Conservation (phyloP, 2,329 filamentous ascomycete species). For the Gremmenia infestans region DNA sequence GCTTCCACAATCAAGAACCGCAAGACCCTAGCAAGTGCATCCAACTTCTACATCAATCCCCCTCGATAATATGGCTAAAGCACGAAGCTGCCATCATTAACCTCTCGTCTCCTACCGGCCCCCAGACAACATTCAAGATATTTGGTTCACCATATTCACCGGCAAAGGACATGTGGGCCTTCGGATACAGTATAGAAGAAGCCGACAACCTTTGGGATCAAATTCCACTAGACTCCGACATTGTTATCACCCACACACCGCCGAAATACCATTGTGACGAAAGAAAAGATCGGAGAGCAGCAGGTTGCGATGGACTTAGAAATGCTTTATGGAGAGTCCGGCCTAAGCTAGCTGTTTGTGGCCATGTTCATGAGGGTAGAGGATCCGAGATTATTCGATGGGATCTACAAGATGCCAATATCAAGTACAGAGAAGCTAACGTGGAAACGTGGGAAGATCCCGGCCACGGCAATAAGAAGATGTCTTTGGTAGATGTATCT, state of each 20-base stretch:
- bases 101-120: conserved; percentile 49
- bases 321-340: conserved; percentile 54
- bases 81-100: conserved; percentile 51
- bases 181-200: conserved; percentile 49
- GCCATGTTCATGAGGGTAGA: conserved; percentile 66
- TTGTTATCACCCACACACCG: conserved; percentile 69
- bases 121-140: conserved; percentile 56
- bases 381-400: conserved; percentile 60
- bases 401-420: conserved; percentile 40
- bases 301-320: conserved; percentile 57
- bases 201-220: conserved; percentile 49
- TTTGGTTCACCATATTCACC: conserved; percentile 70
- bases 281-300: conserved; percentile 33
- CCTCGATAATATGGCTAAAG: conserved; percentile 58
- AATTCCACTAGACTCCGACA: conserved; percentile 57
- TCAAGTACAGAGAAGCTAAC: conserved; percentile 41
- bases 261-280: conserved; percentile 56
- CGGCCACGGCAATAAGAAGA: conserved; percentile 49
- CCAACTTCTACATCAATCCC: conserved; percentile 38
- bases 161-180: conserved; percentile 56
- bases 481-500: conserved; percentile 59
- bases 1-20: conserved; percentile 51
- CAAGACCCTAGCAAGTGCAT: conserved; percentile 52
- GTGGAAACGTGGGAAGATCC: conserved; percentile 55
- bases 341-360: conserved; percentile 62